Conservation (phyloP, 306 rosid genomes). For the Prunus fruticosa region DNA sequence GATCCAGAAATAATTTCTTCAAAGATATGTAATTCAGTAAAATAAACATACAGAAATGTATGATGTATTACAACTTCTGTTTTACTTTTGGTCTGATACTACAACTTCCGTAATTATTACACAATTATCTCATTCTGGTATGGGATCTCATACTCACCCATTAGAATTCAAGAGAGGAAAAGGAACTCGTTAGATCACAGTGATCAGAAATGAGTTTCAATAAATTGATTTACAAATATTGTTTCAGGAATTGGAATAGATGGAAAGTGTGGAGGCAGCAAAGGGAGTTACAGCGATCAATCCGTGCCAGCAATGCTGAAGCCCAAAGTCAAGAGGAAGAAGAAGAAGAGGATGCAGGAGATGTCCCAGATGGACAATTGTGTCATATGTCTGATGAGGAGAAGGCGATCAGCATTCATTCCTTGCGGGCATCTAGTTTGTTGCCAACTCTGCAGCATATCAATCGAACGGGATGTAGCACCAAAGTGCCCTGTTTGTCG, state of each 20-base stretch:
- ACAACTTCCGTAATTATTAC: neutral
- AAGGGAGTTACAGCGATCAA: slow-evolving; percentile 49
- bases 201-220: slow-evolving; percentile 4
- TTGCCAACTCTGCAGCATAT: slow-evolving; percentile 67
- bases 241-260: slow-evolving; percentile 82
- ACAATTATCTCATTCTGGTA: neutral
- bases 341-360: slow-evolving; percentile 52
- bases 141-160: neutral
- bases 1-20: neutral
- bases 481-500: slow-evolving; percentile 96
- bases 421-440: slow-evolving; percentile 94
- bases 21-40: neutral
- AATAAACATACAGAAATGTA: no score
- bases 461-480: slow-evolving; percentile 55
- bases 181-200: neutral
- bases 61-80: neutral
- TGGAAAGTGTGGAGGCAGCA: slow-evolving; percentile 70
- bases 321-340: slow-evolving; percentile 9
- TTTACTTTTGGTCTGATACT: neutral
- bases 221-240: neutral
- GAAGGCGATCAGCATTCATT: slow-evolving; percentile 79
- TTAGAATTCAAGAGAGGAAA: neutral
- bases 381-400: slow-evolving; percentile 76
- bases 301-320: slow-evolving; percentile 31
- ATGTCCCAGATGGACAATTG: slow-evolving; percentile 70